Evolutionary conservation across 1,139 yeast genomes (phyloP).

Genomic region (Geotrichum siamense): DNA sequence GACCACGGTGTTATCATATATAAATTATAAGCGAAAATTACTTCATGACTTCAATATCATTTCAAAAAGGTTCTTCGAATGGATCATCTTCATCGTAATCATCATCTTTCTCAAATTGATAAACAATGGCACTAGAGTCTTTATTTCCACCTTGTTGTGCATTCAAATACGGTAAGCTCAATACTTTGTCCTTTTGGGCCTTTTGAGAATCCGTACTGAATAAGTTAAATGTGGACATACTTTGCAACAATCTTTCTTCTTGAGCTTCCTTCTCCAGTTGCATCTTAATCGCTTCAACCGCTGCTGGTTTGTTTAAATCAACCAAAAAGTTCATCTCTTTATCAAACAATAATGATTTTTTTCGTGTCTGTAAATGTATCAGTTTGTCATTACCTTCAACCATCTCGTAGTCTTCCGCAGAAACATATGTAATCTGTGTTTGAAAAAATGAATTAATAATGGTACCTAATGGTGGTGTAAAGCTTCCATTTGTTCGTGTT

Average conservation of each 20-base stretch:
- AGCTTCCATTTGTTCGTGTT: neutral
- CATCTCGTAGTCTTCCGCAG: neutral
- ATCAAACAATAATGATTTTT: neutral
- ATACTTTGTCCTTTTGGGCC: constrained; percentile 68
- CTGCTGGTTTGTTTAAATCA: neutral
- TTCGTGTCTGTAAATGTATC: neutral
- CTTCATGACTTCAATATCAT: too few relatives aligned
- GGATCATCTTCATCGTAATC: constrained; percentile 98
- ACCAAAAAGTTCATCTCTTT: neutral
- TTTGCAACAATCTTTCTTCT: constrained; percentile 45
- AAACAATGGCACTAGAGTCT: constrained; percentile 67
- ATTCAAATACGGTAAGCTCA: constrained; percentile 74
- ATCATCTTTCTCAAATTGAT: constrained; percentile 75
- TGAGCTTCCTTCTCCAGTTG: constrained; percentile 6
- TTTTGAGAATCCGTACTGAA: constrained; percentile 69
- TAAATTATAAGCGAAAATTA: too few relatives aligned
- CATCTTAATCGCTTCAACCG: neutral
- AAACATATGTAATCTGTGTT: neutral
- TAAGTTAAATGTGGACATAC: constrained; percentile 79
- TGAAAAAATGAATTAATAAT: constrained; percentile 1
- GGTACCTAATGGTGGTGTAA: neutral
- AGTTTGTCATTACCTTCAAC: neutral
- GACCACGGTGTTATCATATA: too few relatives aligned
- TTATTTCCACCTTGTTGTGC: constrained; percentile 81
- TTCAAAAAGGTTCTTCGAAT: constrained; percentile 87